These are phyloP conservation scores for Penicillium sp. DNA, from an alignment of 2,329 filamentous ascomycete genomes.

Conservation along the genomic window DNA sequence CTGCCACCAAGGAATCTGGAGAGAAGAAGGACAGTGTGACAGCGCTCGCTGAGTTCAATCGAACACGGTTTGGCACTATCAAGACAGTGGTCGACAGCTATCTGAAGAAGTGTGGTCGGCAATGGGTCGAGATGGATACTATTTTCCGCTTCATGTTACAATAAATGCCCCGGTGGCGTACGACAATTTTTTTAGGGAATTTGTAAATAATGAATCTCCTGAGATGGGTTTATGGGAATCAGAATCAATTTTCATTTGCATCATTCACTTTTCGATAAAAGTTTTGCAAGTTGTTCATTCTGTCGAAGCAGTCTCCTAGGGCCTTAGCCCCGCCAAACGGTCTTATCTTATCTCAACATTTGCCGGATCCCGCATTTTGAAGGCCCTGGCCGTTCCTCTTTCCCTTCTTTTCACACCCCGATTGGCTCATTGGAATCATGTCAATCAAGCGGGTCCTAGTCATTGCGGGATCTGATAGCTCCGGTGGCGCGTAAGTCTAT, in stretches of 20 bases:
- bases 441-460: conserved; percentile 63
- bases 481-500: conserved; percentile 74
- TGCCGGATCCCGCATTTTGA: conserved; percentile 2
- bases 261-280: not conserved
- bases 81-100: conserved; percentile 77
- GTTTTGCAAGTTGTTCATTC: not conserved
- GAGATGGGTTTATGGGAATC: conserved; percentile 9
- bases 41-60: conserved; percentile 78
- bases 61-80: conserved; percentile 71
- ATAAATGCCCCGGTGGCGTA: conserved; percentile 29
- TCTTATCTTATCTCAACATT: conserved; percentile 16
- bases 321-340: not conserved
- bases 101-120: conserved; percentile 82
- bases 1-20: conserved; percentile 49
- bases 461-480: conserved; percentile 86
- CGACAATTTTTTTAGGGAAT: conserved; percentile 13
- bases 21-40: conserved; percentile 65
- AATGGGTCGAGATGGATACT: conserved; percentile 92
- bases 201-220: conserved; percentile 27
- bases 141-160: conserved; percentile 66
- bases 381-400: not conserved
- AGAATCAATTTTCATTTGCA: conserved; percentile 12
- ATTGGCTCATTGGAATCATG: conserved; percentile 28
- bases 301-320: not conserved
- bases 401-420: not conserved